These are phyloP conservation scores for Andrographis paniculata DNA, from an alignment of 305 asterid species.

Conservation along the genomic window DNA sequence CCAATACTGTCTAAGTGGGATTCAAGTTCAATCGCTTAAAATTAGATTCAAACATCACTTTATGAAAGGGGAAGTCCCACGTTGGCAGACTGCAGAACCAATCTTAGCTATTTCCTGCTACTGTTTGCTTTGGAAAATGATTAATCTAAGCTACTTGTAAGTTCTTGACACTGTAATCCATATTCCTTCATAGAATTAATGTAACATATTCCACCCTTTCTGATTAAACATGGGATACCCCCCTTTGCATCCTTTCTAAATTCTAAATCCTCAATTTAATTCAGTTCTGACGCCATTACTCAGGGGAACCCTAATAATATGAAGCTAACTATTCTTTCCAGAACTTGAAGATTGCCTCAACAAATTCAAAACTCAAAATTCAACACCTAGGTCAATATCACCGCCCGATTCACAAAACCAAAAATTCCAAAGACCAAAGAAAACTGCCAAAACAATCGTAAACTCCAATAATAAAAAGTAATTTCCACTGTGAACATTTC, in stretches of 20 bases:
- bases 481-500: background rate
- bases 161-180: background rate
- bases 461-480: background rate
- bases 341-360: background rate
- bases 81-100: background rate
- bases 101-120: background rate
- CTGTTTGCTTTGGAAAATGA: background rate
- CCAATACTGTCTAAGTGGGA: too few relatives aligned
- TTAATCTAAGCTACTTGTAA: background rate
- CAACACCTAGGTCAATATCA: background rate
- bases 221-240: background rate
- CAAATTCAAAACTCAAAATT: slow-evolving; percentile 6
- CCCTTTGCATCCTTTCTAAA: background rate
- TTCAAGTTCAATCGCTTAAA: too few relatives aligned
- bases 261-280: background rate
- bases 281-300: background rate
- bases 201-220: background rate
- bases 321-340: too few relatives aligned
- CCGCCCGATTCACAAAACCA: background rate
- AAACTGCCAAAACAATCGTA: background rate
- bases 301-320: too few relatives aligned
- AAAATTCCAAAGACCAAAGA: slow-evolving; percentile 8
- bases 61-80: background rate
- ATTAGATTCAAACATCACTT: background rate
- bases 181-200: background rate